A percentile compares a stretch with the other conserved stretches of the same genome.
Evolutionary conservation across 2,329 filamentous ascomycete species (phyloP).

Genomic region (Fusarium sp.): DNA sequence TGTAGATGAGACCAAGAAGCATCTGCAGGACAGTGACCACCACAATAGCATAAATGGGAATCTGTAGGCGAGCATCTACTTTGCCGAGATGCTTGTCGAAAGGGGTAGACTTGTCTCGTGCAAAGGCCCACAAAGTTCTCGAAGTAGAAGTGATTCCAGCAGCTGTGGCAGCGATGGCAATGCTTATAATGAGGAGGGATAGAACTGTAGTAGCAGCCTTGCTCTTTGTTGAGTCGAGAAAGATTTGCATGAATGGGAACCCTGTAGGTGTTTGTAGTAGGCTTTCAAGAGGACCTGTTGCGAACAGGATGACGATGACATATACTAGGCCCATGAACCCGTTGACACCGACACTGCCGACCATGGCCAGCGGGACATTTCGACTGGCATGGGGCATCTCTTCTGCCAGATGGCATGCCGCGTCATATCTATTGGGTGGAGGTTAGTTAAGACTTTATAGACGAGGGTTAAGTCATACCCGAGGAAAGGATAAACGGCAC

Average conservation of each 20-base stretch:
- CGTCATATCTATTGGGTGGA: conserved; percentile 50
- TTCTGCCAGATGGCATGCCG: conserved; percentile 54
- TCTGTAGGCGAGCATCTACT: conserved; percentile 51
- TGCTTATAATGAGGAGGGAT: conserved; percentile 48
- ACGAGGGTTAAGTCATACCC: conserved; percentile 44
- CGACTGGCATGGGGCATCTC: conserved; percentile 54
- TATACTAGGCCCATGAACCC: conserved; percentile 62
- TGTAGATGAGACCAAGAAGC: conserved; percentile 57
- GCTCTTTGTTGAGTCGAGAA: conserved; percentile 51
- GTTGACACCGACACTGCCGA: conserved; percentile 58
- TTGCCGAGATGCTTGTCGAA: conserved; percentile 56
- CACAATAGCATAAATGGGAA: conserved; percentile 53
- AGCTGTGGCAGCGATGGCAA: conserved; percentile 51
- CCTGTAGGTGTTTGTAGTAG: conserved; percentile 59
- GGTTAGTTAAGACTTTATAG: background rate
- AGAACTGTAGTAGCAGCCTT: conserved; percentile 49
- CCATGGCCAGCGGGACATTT: conserved; percentile 55
- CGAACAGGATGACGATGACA: conserved; percentile 61
- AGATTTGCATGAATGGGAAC: conserved; percentile 62
- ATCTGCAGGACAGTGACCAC: conserved; percentile 49
- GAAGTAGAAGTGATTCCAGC: conserved; percentile 57
- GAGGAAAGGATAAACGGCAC: conserved; percentile 54
- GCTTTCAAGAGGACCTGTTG: conserved; percentile 56
- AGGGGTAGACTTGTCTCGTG: conserved; percentile 56
- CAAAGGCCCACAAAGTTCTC: conserved; percentile 58